These are phyloP conservation scores for Xylaria nigripes DNA, from an alignment of 495 filamentous ascomycete species.

Conservation along the genomic window DNA sequence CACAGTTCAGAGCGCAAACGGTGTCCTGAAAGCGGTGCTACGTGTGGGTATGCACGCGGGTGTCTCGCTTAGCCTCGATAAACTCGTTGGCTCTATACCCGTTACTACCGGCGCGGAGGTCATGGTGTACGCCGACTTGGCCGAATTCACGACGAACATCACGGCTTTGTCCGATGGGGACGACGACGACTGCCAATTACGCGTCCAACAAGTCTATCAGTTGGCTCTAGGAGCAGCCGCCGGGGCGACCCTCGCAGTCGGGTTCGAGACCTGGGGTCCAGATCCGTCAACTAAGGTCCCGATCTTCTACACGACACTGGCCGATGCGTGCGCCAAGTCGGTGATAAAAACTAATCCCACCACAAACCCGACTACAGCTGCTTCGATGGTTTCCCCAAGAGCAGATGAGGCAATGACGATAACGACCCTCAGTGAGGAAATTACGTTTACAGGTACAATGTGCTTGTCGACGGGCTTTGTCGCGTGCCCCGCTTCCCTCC, in stretches of 20 bases:
- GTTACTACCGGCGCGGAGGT: conserved; percentile 39
- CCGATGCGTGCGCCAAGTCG: conserved; percentile 35
- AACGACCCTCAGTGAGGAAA: conserved; percentile 27
- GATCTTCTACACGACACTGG: conserved; percentile 46
- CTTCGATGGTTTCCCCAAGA: conserved; percentile 21
- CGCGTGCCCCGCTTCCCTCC: conserved; percentile 41
- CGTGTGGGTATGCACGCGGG: conserved; percentile 39
- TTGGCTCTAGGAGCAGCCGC: conserved; percentile 43
- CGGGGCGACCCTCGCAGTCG: conserved; percentile 41
- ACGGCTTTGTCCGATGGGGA: conserved; percentile 25
- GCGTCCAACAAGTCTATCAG: conserved; percentile 40
- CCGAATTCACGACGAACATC: conserved; percentile 45
- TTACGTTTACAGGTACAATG: conserved; percentile 29
- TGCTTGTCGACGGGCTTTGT: conserved; percentile 33
- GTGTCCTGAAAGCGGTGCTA: conserved; percentile 37
- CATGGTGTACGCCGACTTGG: conserved; percentile 41
- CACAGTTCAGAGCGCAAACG: conserved; percentile 32
- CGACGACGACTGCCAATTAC: conserved; percentile 31
- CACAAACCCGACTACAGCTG: conserved; percentile 19
- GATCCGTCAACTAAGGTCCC: conserved; percentile 36
- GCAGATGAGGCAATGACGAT: conserved; percentile 26
- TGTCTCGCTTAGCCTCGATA: conserved; percentile 25
- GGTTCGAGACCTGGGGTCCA: conserved; percentile 42
- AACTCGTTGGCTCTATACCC: conserved; percentile 8
- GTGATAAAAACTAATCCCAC: conserved; percentile 10